Conservation (phyloP, 768 basidiomycete species). For the Zangia roseola region DNA sequence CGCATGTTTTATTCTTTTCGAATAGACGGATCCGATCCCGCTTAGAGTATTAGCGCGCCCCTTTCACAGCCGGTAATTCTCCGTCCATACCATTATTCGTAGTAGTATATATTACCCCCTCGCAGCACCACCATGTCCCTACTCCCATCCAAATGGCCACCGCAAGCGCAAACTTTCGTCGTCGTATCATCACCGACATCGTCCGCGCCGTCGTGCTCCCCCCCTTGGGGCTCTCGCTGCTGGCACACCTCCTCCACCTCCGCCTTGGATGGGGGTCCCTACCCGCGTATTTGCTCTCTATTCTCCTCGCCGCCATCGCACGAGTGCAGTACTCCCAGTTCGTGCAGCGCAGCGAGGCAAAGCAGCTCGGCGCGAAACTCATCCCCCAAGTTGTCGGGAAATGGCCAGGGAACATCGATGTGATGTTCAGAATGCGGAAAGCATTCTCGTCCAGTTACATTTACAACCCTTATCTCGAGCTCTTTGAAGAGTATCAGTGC, state of each 20-base stretch:
- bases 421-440: conserved; percentile 54
- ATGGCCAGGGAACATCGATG: conserved; percentile 79
- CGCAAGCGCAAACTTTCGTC: conserved; percentile 38
- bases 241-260: conserved; percentile 28
- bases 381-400: conserved; percentile 62
- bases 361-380: conserved; percentile 46
- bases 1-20: background rate
- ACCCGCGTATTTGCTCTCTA: conserved; percentile 40
- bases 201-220: conserved; percentile 41
- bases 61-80: no score
- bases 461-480: conserved; percentile 58
- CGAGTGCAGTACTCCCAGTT: conserved; percentile 36
- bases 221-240: conserved; percentile 34
- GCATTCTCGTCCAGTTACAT: conserved; percentile 60
- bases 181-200: conserved; percentile 50
- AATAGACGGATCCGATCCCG: background rate
- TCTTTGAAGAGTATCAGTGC: conserved; percentile 68
- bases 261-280: conserved; percentile 36
- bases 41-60: background rate
- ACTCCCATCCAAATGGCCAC: background rate
- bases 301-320: conserved; percentile 39
- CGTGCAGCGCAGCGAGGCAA: conserved; percentile 43
- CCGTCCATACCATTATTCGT: no score
- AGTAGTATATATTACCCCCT: background rate
- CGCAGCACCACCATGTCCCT: background rate